Conservation (phyloP, 257 asterid genomes). For the Rehmannia glutinosa region DNA sequence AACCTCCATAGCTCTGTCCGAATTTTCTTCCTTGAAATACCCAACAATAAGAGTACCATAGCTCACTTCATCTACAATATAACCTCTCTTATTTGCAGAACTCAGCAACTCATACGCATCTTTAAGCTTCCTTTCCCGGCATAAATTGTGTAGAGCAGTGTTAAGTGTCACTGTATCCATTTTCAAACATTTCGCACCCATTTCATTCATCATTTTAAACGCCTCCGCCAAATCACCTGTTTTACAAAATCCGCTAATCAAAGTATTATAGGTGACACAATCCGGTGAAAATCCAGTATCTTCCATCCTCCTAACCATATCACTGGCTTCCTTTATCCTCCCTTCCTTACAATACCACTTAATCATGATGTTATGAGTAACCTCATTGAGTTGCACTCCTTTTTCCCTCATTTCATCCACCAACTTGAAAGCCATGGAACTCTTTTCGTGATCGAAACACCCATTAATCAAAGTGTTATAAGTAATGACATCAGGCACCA, state of each 20-base stretch:
- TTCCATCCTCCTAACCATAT: slow-evolving; percentile 49
- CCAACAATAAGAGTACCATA: slow-evolving; percentile 82
- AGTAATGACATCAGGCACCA: slow-evolving; percentile 74
- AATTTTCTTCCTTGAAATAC: slow-evolving; percentile 52
- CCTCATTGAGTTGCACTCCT: slow-evolving; percentile 48
- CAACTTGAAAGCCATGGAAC: slow-evolving; percentile 45
- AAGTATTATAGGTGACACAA: slow-evolving; percentile 67
- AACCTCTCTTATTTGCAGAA: slow-evolving; percentile 60
- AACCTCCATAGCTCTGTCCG: slow-evolving; percentile 49
- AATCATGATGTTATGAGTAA: slow-evolving; percentile 67
- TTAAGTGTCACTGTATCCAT: slow-evolving; percentile 78
- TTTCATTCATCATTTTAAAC: slow-evolving; percentile 52
- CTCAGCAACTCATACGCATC: slow-evolving; percentile 62
- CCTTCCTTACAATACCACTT: slow-evolving; percentile 81
- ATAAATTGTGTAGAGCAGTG: slow-evolving; percentile 52
- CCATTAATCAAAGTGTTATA: slow-evolving; percentile 77
- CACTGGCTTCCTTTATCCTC: slow-evolving; percentile 60
- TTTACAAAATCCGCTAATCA: slow-evolving; percentile 61
- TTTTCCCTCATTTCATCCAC: slow-evolving; percentile 62
- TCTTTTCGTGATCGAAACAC: slow-evolving; percentile 43
- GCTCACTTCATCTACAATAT: slow-evolving; percentile 78
- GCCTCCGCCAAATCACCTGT: slow-evolving; percentile 69
- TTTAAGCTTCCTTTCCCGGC: slow-evolving; percentile 50
- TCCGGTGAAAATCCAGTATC: slow-evolving; percentile 58
- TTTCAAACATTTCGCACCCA: slow-evolving; percentile 66